These are phyloP conservation scores for Epichloe aotearoae DNA, from an alignment of 2,329 filamentous ascomycete species.

Conservation along the genomic window DNA sequence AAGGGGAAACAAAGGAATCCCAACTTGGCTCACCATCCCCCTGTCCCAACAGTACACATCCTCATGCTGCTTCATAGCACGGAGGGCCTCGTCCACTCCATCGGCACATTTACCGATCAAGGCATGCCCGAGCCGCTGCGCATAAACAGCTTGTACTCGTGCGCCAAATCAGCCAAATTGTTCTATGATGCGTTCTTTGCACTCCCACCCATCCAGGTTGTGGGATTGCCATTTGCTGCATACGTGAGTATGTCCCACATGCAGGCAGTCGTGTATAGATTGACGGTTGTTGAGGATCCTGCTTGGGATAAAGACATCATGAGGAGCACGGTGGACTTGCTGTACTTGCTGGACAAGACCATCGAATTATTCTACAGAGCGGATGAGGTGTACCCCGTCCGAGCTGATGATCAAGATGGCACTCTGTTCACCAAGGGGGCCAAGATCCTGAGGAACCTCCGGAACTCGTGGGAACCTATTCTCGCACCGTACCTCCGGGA, in stretches of 20 bases:
- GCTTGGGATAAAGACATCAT: conserved; percentile 28
- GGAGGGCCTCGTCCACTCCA: conserved; percentile 20
- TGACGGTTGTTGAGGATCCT: conserved; percentile 25
- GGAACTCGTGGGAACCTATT: conserved; percentile 22
- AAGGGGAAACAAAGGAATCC: too few species aligned
- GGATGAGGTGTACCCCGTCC: conserved; percentile 15
- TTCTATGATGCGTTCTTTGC: conserved; percentile 25
- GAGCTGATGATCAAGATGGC: conserved; percentile 15
- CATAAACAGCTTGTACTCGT: conserved; percentile 23
- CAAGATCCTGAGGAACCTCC: conserved; percentile 23
- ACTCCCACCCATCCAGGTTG: conserved; percentile 16
- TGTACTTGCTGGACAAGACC: conserved; percentile 21
- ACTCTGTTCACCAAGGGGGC: conserved; percentile 19
- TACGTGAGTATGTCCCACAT: conserved; percentile 23
- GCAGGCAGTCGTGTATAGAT: conserved; percentile 24
- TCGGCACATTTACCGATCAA: conserved; percentile 19
- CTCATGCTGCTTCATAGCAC: conserved; percentile 17
- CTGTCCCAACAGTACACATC: conserved; percentile 14
- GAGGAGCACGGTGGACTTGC: conserved; percentile 21
- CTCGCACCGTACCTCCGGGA: conserved; percentile 15
- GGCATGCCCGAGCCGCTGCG: conserved; percentile 19
- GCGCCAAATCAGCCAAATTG: conserved; percentile 19
- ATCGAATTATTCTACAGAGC: conserved; percentile 19
- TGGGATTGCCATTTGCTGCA: conserved; percentile 20
- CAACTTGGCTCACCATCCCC: background rate